These are phyloP conservation scores for Phialophora macrospora DNA, from an alignment of 2,329 filamentous ascomycete genomes.

Conservation along the genomic window DNA sequence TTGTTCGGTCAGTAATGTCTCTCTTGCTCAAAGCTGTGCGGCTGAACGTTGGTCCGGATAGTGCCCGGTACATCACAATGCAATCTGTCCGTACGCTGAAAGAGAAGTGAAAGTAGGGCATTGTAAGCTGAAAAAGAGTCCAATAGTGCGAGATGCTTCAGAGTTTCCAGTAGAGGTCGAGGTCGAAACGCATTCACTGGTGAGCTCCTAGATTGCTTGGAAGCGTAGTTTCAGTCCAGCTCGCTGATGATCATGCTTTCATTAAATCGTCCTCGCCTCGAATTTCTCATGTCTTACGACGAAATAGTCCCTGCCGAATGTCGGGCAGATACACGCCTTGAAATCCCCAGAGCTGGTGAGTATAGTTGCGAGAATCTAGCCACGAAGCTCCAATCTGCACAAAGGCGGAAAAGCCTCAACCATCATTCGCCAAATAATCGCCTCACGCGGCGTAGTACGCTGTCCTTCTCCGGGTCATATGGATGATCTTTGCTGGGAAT, in stretches of 20 bases:
- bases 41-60: constrained; percentile 1
- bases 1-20: too few relatives aligned
- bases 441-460: constrained; percentile 85
- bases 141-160: background rate
- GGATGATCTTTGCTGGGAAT: constrained; percentile 99
- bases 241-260: background rate
- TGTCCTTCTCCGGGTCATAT: constrained; percentile 98
- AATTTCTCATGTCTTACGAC: background rate
- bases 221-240: background rate
- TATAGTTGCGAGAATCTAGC: background rate
- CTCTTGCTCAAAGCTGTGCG: background rate
- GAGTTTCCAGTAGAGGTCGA: background rate
- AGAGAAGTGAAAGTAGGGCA: background rate
- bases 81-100: background rate
- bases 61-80: background rate
- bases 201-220: background rate
- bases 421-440: constrained; percentile 67
- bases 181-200: background rate
- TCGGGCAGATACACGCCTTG: background rate
- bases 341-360: background rate
- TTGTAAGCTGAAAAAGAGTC: background rate
- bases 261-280: background rate
- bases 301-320: background rate
- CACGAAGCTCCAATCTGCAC: background rate
- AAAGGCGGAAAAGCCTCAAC: background rate